Evolutionary conservation across 495 filamentous ascomycete species (phyloP), one percentile per base, ranked within the genome.

Genomic region (Elaphomyces granulatus): DNA sequence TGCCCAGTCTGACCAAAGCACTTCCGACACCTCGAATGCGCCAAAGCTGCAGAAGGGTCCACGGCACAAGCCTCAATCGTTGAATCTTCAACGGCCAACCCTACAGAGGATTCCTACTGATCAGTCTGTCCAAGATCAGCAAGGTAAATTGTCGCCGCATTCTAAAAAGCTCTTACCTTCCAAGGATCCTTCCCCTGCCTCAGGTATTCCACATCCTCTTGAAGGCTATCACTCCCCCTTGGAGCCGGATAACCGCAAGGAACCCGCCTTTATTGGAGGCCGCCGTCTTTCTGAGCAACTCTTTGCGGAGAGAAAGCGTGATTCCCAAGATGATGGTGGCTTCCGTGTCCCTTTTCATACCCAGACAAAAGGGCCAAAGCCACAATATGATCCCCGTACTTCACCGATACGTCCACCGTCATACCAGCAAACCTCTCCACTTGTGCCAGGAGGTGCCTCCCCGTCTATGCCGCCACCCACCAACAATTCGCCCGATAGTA

Each of bases 361-460:
- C 6, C 23, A 6, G 23, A 12, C 12, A 28, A 12, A 28, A 28
- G 6, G 12, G 23, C 23, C 23, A 6, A 6, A 12, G 23, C 23
- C 6, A 28, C 23, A 28, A 12, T 28, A 28, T 28, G 12, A 6
- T 6, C 23, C 6, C 6, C 23, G 23, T 12, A n/a, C 31, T n/a
- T n/a, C n/a, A n/a, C n/a, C n/a, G n/a, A n/a, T n/a, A n/a, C n/a
- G n/a, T n/a, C n/a, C n/a, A n/a, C n/a, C n/a, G n/a, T n/a, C n/a
- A n/a, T 31, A 32, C 36, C 42, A 43, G 26, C 18, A 37, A 40
- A n/a, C n/a, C n/a, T n/a, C n/a, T n/a, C 36, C 32, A 21, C 21
- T 43, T 35, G 17, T 37, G 41, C 9, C 28, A 34, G 1, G 41
- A 41, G 18, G 46, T 38, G 30, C 51, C 48, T 3, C 6, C 23